Percentiles rank a stretch among this genome's conserved stretches.
Evolutionary conservation across 2,329 filamentous ascomycete species (phyloP).

Genomic region (Lachnellula arida): DNA sequence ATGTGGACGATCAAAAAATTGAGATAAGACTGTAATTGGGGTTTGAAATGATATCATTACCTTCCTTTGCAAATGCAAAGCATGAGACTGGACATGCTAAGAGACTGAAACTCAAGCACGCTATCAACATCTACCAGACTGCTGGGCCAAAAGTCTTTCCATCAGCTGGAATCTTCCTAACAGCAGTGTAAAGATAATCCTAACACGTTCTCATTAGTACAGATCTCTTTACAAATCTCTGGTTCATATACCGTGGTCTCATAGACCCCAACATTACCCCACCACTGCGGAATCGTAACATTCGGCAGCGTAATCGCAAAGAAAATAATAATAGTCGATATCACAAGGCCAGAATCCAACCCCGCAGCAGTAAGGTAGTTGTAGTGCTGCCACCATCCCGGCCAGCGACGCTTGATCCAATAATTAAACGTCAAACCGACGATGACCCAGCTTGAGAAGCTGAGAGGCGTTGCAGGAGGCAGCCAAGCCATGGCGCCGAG

Average conservation of each 20-base stretch:
- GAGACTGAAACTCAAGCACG: background rate
- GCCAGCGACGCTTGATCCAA: conserved; percentile 58
- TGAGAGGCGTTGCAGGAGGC: conserved; percentile 59
- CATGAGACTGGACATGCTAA: no score
- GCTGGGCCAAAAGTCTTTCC: conserved; percentile 60
- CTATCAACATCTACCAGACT: conserved; percentile 37
- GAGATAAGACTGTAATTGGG: no score
- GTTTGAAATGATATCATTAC: no score
- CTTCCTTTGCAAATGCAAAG: no score
- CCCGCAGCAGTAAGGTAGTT: conserved; percentile 72
- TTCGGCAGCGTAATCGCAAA: conserved; percentile 61
- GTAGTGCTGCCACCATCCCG: conserved; percentile 72
- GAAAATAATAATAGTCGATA: conserved; percentile 66
- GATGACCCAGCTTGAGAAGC: conserved; percentile 65
- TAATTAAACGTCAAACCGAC: conserved; percentile 67
- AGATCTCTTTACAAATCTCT: background rate
- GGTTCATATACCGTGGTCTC: conserved; percentile 48
- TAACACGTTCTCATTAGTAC: background rate
- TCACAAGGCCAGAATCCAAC: conserved; percentile 62
- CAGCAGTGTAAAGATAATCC: conserved; percentile 37
- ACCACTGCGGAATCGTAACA: conserved; percentile 62
- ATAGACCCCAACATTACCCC: conserved; percentile 57
- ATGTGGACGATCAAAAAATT: no score
- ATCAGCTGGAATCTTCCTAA: conserved; percentile 47
- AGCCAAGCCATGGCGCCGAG: conserved; percentile 35